These are phyloP conservation scores for Trichoderma gamsii DNA, from an alignment of 495 filamentous ascomycete genomes.

Conservation along the genomic window DNA sequence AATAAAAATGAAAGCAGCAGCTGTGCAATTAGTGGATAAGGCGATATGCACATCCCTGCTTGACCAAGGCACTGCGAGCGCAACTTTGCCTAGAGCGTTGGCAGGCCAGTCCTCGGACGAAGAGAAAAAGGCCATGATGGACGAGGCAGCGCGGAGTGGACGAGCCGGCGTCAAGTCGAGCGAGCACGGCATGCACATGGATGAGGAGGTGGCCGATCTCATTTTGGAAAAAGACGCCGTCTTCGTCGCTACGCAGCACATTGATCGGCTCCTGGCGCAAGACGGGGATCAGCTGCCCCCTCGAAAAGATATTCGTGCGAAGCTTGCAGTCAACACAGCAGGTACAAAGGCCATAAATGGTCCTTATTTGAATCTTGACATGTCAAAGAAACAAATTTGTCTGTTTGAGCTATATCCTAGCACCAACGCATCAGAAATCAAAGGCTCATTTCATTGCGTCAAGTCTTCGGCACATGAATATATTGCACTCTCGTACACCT, in stretches of 20 bases:
- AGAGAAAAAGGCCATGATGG: slow-evolving; percentile 34
- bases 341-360: background rate
- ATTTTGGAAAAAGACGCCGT: slow-evolving; percentile 35
- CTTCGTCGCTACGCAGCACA: slow-evolving; percentile 20
- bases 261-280: slow-evolving; percentile 19
- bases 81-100: too few relatives aligned
- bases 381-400: background rate
- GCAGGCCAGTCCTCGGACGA: slow-evolving; percentile 32
- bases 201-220: slow-evolving; percentile 29
- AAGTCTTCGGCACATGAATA: background rate
- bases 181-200: slow-evolving; percentile 31
- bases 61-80: background rate
- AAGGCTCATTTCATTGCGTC: background rate
- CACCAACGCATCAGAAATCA: background rate
- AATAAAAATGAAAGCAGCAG: background rate
- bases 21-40: background rate
- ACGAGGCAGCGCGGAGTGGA: slow-evolving; percentile 30
- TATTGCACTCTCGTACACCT: background rate
- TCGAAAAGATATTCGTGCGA: background rate
- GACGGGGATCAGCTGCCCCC: slow-evolving; percentile 15
- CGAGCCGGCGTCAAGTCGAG: slow-evolving; percentile 32
- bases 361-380: background rate
- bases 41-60: background rate
- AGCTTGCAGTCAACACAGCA: background rate
- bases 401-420: background rate